A percentile compares a stretch with the other conserved stretches of the same genome.
Evolutionary conservation across 2,329 filamentous ascomycete species (phyloP).

Genomic region (Paecilomyces variotii): DNA sequence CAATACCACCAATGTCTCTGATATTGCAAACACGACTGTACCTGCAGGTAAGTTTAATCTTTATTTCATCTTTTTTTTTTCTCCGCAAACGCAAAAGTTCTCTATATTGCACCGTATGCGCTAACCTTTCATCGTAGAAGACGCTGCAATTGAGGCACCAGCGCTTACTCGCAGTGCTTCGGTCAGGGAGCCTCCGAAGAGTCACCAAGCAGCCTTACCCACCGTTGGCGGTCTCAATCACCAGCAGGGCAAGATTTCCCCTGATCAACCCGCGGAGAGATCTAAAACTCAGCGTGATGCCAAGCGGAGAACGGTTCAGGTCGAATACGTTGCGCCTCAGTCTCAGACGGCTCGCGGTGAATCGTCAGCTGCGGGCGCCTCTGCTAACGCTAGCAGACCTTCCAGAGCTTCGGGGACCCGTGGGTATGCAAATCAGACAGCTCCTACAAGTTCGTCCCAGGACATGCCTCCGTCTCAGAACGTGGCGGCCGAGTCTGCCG

Average conservation of each 20-base stretch:
- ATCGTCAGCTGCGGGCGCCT: conserved; percentile 5
- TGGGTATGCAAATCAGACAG: conserved; percentile 3
- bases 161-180: conserved; percentile 78
- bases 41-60: conserved; percentile 42
- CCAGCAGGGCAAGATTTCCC: conserved; percentile 67
- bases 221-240: conserved; percentile 55
- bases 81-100: neutral
- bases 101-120: neutral
- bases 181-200: conserved; percentile 76
- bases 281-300: conserved; percentile 66
- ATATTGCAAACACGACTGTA: conserved; percentile 74
- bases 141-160: conserved; percentile 48
- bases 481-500: conserved; percentile 2
- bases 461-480: conserved; percentile 34
- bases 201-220: conserved; percentile 42
- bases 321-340: conserved; percentile 91
- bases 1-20: conserved; percentile 76
- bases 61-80: too few relatives aligned
- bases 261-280: conserved; percentile 55
- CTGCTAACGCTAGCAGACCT: conserved; percentile 7
- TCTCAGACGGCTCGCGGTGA: conserved; percentile 75
- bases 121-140: conserved; percentile 27
- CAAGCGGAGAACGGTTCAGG: conserved; percentile 90
- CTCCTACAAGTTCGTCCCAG: conserved; percentile 19
- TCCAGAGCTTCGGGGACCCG: conserved; percentile 40